Evolutionary conservation across 352 stramenopile genomes (phyloP).

Genomic region (Pythium sukuiense): DNA sequence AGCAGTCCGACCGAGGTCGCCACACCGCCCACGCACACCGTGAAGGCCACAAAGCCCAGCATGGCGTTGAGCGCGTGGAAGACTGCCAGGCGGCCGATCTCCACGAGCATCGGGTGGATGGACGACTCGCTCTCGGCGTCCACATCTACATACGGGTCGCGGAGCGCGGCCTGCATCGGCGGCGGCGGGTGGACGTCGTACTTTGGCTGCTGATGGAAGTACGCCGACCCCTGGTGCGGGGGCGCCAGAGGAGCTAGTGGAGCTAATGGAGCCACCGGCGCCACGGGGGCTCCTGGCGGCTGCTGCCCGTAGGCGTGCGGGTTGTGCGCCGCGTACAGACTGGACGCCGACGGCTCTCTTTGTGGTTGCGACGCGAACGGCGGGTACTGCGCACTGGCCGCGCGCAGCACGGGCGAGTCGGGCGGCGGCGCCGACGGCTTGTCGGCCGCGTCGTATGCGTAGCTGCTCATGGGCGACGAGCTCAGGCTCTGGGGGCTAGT

Average conservation of each 20-base stretch:
- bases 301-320: background rate
- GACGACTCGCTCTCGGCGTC: slow-evolving; percentile 13
- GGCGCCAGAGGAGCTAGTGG: slow-evolving; percentile 8
- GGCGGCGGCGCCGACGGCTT: slow-evolving; percentile 21
- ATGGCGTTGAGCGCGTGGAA: slow-evolving; percentile 19
- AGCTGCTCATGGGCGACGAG: background rate
- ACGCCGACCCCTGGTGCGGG: slow-evolving; percentile 7
- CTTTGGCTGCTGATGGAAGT: slow-evolving; percentile 13
- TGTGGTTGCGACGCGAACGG: background rate
- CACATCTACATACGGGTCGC: background rate
- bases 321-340: slow-evolving; percentile 1
- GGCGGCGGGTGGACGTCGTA: background rate
- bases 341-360: slow-evolving; percentile 4
- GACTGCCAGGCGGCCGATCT: slow-evolving; percentile 11
- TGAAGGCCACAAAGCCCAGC: slow-evolving; percentile 17
- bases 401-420: slow-evolving; percentile 12
- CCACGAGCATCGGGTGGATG: background rate
- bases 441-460: slow-evolving; percentile 12
- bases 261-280: slow-evolving; percentile 3
- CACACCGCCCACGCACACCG: slow-evolving; percentile 14
- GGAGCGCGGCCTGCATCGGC: background rate
- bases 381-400: slow-evolving; percentile 1
- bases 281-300: background rate
- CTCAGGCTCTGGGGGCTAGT: background rate
- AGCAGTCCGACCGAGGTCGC: slow-evolving; percentile 32